These are phyloP conservation scores for Irpex sp. DNA, from an alignment of 1,284 basidiomycete species.

Conservation along the genomic window DNA sequence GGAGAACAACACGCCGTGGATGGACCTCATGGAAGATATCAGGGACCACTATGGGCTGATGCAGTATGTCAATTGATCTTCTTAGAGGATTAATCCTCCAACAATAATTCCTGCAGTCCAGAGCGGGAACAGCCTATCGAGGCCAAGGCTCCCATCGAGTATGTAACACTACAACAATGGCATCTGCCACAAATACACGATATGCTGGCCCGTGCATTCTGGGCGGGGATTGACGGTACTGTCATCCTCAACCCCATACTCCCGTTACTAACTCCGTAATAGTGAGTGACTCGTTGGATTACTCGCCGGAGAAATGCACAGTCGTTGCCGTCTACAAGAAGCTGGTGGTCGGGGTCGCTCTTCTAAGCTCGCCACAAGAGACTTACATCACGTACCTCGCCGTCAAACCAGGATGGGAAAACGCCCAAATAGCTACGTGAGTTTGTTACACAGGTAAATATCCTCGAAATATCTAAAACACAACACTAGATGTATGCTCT, in stretches of 20 bases:
- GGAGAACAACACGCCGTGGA: conserved; percentile 66
- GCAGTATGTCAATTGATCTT: conserved; percentile 40
- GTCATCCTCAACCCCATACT: neutral
- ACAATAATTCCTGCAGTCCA: conserved; percentile 36
- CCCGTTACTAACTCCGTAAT: neutral
- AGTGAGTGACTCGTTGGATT: conserved; percentile 67
- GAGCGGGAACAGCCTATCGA: conserved; percentile 40
- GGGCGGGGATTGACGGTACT: conserved; percentile 68
- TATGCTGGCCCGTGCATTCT: conserved; percentile 58
- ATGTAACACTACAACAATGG: conserved; percentile 49
- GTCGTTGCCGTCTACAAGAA: conserved; percentile 64
- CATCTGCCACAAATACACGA: conserved; percentile 69
- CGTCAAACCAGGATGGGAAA: conserved; percentile 73
- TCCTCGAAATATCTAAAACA: conserved; percentile 4
- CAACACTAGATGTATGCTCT: conserved; percentile 61
- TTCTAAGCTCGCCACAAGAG: conserved; percentile 72
- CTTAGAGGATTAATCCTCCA: neutral
- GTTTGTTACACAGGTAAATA: conserved; percentile 13
- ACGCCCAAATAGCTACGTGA: conserved; percentile 68
- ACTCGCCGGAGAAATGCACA: conserved; percentile 62
- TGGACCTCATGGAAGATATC: conserved; percentile 65
- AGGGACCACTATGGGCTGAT: conserved; percentile 52
- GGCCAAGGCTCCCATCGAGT: conserved; percentile 48
- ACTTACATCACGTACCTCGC: conserved; percentile 76
- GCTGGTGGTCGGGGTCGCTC: conserved; percentile 68